These are phyloP conservation scores for Erythrophleum fordii DNA, from an alignment of 306 rosid genomes.

Conservation along the genomic window DNA sequence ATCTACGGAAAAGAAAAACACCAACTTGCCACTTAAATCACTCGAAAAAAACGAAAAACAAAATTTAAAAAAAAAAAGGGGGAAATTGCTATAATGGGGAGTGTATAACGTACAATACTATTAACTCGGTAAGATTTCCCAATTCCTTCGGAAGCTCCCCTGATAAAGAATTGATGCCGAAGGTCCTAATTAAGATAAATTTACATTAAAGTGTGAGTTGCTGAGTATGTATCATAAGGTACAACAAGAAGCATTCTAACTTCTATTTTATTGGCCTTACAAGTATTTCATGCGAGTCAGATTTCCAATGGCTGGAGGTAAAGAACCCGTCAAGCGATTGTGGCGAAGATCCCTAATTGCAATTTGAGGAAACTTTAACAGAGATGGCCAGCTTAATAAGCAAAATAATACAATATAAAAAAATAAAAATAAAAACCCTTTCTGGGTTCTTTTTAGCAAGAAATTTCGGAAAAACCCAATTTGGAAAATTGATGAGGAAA, in stretches of 20 bases:
- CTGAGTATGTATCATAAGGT: neutral
- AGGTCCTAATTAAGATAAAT: conserved; percentile 42
- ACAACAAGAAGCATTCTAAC: neutral
- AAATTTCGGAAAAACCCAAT: neutral
- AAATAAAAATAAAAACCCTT: neutral
- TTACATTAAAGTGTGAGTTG: neutral
- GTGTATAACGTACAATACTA: conserved; percentile 49
- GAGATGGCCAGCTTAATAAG: neutral
- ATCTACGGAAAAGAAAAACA: neutral
- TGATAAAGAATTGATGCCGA: conserved; percentile 69
- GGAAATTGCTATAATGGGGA: neutral
- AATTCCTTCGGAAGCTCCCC: conserved; percentile 82
- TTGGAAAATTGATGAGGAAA: neutral
- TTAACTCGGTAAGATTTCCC: conserved; percentile 58
- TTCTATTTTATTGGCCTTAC: conserved; percentile 48
- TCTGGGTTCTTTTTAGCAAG: neutral
- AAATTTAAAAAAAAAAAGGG: neutral
- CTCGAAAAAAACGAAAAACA: neutral
- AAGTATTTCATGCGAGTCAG: conserved; percentile 67
- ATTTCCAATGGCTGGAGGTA: conserved; percentile 71
- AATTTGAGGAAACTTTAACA: conserved; percentile 24
- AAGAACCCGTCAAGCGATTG: conserved; percentile 69
- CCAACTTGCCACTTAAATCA: neutral
- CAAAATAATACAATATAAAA: neutral
- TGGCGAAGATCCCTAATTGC: conserved; percentile 57